Base-by-base conservation (phyloP, 768 basidiomycete species). In the Podaxis sp. region DNA sequence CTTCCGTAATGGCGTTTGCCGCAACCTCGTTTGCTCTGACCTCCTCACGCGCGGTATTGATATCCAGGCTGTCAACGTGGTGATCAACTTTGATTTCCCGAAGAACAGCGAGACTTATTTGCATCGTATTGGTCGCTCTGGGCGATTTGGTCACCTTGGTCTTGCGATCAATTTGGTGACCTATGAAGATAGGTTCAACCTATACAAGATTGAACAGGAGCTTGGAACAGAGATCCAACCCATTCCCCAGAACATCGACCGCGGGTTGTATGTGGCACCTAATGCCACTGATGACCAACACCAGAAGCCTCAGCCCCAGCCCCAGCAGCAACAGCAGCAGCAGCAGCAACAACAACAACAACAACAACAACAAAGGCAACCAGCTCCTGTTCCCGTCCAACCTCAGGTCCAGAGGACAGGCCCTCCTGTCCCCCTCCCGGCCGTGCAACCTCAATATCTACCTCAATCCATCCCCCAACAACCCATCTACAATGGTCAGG, bases 71-170 rank as follows among this genome's bases (percentile, higher is more conserved):
- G 96, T 99, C 63, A 99, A 99, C 76, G 97, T 98, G 72, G 96
- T 99, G 70, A 98, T 99, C 83, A 98, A 98, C 78, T 99, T 99
- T 70, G 96, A 99, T 73, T 97, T 98, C 76, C 96, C 96, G 62
- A 97, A 98, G 83, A 98, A 95, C 73, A 92, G 93, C 62, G 97
- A 99, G 75, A 98, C 96, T 2, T 99, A 99, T 76, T 87, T 99
- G 21, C 96, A 99, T 74, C 90, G 96, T 65, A 98, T 98, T 70
- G 96, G 97, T 70, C 94, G 96, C 63, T 95, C 93, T 2, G 97
- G 96, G 58, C 91, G 96, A 55, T 99, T 97, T 70, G 96, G 97
- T 57, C 96, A 99, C 73, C 77, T 98, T 65, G 96, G 96, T 69
- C 81, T 99, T 50, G 97, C 97, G 44, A 97, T 99, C 76, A 97